Evolutionary conservation across 495 filamentous ascomycete species (phyloP).

Genomic region (Hypoxylon trugodes): DNA sequence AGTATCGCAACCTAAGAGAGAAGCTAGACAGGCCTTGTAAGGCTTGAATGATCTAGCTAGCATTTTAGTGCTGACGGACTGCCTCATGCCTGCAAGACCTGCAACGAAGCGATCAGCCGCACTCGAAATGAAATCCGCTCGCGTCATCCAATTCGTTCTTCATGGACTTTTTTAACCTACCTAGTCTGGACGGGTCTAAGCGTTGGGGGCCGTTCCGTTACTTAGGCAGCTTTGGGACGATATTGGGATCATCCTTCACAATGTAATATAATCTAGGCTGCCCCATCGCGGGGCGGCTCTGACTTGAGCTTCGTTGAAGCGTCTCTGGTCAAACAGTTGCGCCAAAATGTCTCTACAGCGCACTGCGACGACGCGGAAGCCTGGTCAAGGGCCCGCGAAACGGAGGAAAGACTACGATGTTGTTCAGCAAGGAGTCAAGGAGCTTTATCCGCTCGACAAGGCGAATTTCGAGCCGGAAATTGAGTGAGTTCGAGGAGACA

Average conservation of each 20-base stretch:
- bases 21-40: background rate
- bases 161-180: conserved; percentile 9
- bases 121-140: conserved; percentile 18
- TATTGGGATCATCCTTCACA: background rate
- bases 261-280: conserved; percentile 24
- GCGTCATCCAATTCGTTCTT: conserved; percentile 13
- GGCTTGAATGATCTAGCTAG: conserved; percentile 6
- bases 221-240: no score
- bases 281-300: background rate
- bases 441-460: conserved; percentile 43
- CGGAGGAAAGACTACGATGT: conserved; percentile 43
- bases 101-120: conserved; percentile 29
- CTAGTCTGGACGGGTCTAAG: background rate
- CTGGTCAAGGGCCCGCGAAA: conserved; percentile 35
- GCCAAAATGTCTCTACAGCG: conserved; percentile 43
- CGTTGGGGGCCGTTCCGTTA: conserved; percentile 17
- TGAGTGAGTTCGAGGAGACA: conserved; percentile 35
- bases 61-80: conserved; percentile 32
- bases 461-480: conserved; percentile 38
- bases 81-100: background rate
- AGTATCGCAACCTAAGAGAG: background rate
- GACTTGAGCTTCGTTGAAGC: background rate
- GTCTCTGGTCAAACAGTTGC: background rate
- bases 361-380: conserved; percentile 42
- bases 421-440: conserved; percentile 43